These are phyloP conservation scores for Phaeosphaeriaceae sp. DNA, from an alignment of 2,329 filamentous ascomycete species.

Conservation along the genomic window DNA sequence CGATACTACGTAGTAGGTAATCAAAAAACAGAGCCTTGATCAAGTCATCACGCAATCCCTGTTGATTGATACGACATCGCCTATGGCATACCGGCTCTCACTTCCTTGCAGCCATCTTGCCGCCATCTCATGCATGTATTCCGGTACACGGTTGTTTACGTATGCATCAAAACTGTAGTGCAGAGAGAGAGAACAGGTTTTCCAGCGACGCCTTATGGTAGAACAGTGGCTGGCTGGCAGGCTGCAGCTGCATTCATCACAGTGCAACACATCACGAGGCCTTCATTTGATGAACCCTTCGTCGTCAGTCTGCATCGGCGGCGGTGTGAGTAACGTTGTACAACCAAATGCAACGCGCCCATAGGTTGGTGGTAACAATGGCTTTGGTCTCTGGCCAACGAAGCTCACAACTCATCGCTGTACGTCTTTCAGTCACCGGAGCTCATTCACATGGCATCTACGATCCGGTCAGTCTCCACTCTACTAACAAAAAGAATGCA, in stretches of 20 bases:
- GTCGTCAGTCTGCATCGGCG: conserved; percentile 22
- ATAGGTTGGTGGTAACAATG: conserved; percentile 14
- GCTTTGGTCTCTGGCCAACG: conserved; percentile 6
- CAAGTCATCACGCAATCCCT: conserved; percentile 23
- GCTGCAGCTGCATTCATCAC: conserved; percentile 23
- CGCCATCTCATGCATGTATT: conserved; percentile 20
- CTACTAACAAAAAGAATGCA: background rate
- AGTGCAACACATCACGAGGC: conserved; percentile 9
- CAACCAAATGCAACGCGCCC: conserved; percentile 8
- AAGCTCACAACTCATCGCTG: conserved; percentile 1
- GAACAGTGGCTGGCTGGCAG: no score
- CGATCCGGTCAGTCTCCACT: conserved; percentile 1
- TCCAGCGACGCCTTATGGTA: conserved; percentile 24
- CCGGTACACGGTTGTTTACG: background rate
- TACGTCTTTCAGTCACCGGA: background rate
- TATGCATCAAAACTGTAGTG: conserved; percentile 8
- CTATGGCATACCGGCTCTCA: conserved; percentile 18
- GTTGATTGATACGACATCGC: conserved; percentile 33
- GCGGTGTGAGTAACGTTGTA: conserved; percentile 11
- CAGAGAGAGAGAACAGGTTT: background rate
- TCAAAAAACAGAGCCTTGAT: conserved; percentile 10
- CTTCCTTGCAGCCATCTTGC: conserved; percentile 38
- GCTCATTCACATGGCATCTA: background rate
- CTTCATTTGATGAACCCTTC: conserved; percentile 7
- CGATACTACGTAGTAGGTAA: no score